Evolutionary conservation across 768 basidiomycete species (phyloP), one percentile per base, ranked within the genome.

Genomic region (Piloderma croceum): DNA sequence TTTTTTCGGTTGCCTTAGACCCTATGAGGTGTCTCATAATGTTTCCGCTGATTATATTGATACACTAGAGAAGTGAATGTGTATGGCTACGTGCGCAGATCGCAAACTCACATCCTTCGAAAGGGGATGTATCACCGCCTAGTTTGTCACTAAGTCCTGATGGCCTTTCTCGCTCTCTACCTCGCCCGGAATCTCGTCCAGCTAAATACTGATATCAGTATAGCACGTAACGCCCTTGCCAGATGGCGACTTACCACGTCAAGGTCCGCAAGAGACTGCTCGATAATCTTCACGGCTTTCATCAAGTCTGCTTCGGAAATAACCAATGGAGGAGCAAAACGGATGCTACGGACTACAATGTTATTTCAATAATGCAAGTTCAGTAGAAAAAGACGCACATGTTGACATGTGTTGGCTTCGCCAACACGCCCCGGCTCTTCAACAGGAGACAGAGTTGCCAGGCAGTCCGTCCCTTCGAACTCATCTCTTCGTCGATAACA

Each of bases 381-480:
- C 40, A 41, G 17, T 4, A 31, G 22, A 20, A 11, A 31, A 13
- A 18, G 20, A 41, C 13, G 29, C 3, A 93, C 90, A 89, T 90
- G 62, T 94, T 94, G 20, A 82, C 77, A 55, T 96, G 92, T 0
- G 94, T 97, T 10, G 96, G 93, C 71, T 99, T 98, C 21, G 93
- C 94, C 47, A 99, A 67, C 41, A 97, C 76, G 4, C 92, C 91
- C 34, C 88, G 76, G 50, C 81, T 83, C 81, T 93, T 94, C 60
- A 98, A 63, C 54, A 97, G 61, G 57, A 98, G 57, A 63, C 96
- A 98, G 39, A 98, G 71, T 60, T 98, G 90, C 96, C 94, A 99
- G 4, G 93, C 96, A 1, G 87, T 83, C 37, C 90, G 69, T 12
- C 87, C 83, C 62, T 77, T 85, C 34, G 47, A 61, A 52, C 85